Base-by-base conservation (phyloP, 2,329 filamentous ascomycete genomes). In the Juglanconis juglandina region DNA sequence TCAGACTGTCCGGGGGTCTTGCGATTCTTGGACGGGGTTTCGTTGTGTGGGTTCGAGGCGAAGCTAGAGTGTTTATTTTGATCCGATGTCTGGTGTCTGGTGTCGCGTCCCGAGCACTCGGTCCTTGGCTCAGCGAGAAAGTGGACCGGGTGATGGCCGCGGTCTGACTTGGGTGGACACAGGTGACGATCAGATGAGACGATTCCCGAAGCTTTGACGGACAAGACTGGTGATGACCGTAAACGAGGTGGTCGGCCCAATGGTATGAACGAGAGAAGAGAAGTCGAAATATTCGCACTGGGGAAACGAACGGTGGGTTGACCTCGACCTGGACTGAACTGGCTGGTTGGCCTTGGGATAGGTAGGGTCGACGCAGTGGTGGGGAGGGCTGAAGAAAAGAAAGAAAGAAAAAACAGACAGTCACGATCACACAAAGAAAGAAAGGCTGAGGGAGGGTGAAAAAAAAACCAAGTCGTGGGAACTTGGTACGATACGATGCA, bases 21-120 rank as follows among this genome's bases (percentile, higher is more conserved):
- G 53, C 47, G 58, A 61, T 42, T 56, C 50, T 50, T 35, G 41
- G 30, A 33, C 7, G 30, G 34, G n/a, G 50, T 51, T 56, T 59
- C 34, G 46, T 60, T 53, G 53, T 35, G 46, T 56, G 34, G 47
- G 14, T 34, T 5, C 39, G 39, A 42, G 39, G 11, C 10, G 11
- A 11, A 13, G 11, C 10, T 13, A 5, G n/a, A 42, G 10, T 7
- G 10, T 11, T 42, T 13, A 4, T 4, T 42, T 42, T 10, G 39
- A 10, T 13, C n/a, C n/a, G 39, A 24, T 24, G 24, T 24, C 24
- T 24, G 24, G 24, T 24, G 39, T 42, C 7, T 42, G 39, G 39
- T 14, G 39, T 39, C 35, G 35, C 7, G 35, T 39, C 39, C 39
- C 39, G 10, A 42, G 39, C 39, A 42, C 39, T 14, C 39, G 39